Evolutionary conservation across 495 filamentous ascomycete species (phyloP).

Genomic region (Xylaria longipes): DNA sequence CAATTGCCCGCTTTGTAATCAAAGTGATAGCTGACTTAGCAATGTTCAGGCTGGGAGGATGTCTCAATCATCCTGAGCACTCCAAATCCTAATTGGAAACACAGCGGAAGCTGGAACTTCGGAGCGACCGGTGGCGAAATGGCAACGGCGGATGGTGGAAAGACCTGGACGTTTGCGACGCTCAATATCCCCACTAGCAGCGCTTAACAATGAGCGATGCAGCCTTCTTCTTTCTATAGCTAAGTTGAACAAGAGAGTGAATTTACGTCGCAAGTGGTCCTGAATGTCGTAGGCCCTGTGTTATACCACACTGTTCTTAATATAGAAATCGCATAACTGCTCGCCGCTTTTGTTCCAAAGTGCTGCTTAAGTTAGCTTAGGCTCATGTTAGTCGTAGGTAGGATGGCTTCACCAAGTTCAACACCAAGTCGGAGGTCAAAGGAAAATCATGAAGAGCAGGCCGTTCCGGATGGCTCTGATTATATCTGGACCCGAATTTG

Average conservation of each 20-base stretch:
- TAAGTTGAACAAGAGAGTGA: not conserved
- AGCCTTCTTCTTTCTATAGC: not conserved
- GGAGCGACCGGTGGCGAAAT: conserved; percentile 26
- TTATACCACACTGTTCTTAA: not conserved
- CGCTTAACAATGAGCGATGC: not conserved
- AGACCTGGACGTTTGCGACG: conserved; percentile 22
- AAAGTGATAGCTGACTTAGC: not conserved
- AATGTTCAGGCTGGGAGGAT: conserved; percentile 20
- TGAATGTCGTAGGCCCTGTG: not conserved
- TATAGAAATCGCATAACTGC: not conserved
- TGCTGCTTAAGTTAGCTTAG: not conserved
- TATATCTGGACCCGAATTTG: not conserved
- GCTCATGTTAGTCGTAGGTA: not conserved
- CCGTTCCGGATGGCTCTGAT: not conserved
- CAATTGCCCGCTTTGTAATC: not conserved
- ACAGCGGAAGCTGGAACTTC: conserved; percentile 1
- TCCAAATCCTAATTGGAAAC: conserved; percentile 16
- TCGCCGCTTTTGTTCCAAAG: not conserved
- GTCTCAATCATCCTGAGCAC: conserved; percentile 19
- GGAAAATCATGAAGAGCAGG: not conserved
- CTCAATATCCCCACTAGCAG: conserved; percentile 14
- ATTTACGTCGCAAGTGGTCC: not conserved
- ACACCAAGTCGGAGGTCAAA: not conserved
- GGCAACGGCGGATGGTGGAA: conserved; percentile 18
- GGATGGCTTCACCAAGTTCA: not conserved